Conservation (phyloP, 2,329 filamentous ascomycete genomes). For the Elsinoe perseae region DNA sequence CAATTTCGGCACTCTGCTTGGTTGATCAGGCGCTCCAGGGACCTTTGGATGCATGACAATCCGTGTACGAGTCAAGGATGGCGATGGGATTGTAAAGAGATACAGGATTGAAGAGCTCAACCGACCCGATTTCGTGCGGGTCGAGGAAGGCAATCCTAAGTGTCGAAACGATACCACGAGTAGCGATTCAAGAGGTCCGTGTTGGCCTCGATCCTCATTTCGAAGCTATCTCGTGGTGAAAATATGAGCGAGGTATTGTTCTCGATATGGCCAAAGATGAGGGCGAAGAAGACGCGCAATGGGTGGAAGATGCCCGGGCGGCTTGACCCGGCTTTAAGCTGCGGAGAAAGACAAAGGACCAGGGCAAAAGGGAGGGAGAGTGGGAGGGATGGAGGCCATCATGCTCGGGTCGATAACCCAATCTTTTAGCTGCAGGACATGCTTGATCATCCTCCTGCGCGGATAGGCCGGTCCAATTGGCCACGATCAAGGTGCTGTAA, state of each 20-base stretch:
- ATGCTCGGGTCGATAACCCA: slow-evolving; percentile 4
- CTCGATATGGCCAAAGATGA: background rate
- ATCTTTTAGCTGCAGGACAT: slow-evolving; percentile 2
- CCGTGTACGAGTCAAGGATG: background rate
- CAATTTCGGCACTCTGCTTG: slow-evolving; percentile 15
- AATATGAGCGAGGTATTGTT: background rate
- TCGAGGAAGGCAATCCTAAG: slow-evolving; percentile 18
- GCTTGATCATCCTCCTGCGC: background rate
- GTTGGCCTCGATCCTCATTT: slow-evolving; percentile 13
- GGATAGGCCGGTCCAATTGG: background rate
- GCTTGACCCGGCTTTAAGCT: slow-evolving; percentile 2
- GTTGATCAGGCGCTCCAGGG: background rate
- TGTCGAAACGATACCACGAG: slow-evolving; percentile 25
- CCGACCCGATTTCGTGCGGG: slow-evolving; percentile 14
- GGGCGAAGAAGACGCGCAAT: slow-evolving; percentile 9
- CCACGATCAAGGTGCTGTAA: background rate
- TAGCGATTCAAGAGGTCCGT: slow-evolving; percentile 18
- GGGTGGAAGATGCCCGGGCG: background rate
- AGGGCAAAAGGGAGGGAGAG: background rate
- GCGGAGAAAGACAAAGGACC: background rate
- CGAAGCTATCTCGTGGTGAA: background rate
- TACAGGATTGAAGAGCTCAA: slow-evolving; percentile 16
- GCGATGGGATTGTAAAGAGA: background rate
- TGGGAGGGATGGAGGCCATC: background rate
- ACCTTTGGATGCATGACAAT: background rate